Percentiles rank a stretch among this genome's conserved stretches.
Conservation (phyloP, 73 alveolate species). For the Blepharisma japonicum region DNA sequence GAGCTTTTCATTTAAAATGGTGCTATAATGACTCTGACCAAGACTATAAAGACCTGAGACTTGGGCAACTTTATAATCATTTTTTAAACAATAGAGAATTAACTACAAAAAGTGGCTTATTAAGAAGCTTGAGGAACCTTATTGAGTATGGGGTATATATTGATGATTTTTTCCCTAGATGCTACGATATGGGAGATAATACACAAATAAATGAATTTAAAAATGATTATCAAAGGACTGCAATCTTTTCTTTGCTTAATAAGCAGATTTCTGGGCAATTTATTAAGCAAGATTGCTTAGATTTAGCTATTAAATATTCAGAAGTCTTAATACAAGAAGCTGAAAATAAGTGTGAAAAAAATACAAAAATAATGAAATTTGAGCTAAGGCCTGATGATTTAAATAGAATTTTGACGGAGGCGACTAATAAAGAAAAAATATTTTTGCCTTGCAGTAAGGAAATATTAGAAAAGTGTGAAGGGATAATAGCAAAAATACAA, state of each 20-base stretch:
- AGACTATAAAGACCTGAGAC: slow-evolving; percentile 51
- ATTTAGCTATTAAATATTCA: not conserved
- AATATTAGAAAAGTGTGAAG: slow-evolving; percentile 27
- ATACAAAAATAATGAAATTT: slow-evolving; percentile 29
- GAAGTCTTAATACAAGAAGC: slow-evolving; percentile 27
- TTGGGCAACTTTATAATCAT: slow-evolving; percentile 63
- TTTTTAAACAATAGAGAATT: slow-evolving; percentile 66
- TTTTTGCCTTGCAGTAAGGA: slow-evolving; percentile 13
- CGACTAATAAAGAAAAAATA: slow-evolving; percentile 1
- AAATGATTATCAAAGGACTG: slow-evolving; percentile 63
- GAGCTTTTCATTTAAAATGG: slow-evolving; percentile 70
- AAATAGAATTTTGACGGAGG: slow-evolving; percentile 28
- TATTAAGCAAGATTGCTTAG: slow-evolving; percentile 22
- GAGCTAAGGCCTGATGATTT: slow-evolving; percentile 1
- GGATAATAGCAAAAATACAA: slow-evolving; percentile 24
- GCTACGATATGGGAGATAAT: slow-evolving; percentile 68
- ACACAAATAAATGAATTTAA: slow-evolving; percentile 53
- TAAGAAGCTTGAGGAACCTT: slow-evolving; percentile 48
- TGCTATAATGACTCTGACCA: slow-evolving; percentile 51
- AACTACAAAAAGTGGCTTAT: slow-evolving; percentile 62
- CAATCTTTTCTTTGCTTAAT: slow-evolving; percentile 48
- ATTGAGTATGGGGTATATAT: slow-evolving; percentile 44
- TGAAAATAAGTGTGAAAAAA: slow-evolving; percentile 35
- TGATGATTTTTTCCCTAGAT: slow-evolving; percentile 61
- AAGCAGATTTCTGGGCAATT: slow-evolving; percentile 1